Evolutionary conservation across 2,329 filamentous ascomycete species (phyloP).

Genomic region (Stachybotrys echinatus): DNA sequence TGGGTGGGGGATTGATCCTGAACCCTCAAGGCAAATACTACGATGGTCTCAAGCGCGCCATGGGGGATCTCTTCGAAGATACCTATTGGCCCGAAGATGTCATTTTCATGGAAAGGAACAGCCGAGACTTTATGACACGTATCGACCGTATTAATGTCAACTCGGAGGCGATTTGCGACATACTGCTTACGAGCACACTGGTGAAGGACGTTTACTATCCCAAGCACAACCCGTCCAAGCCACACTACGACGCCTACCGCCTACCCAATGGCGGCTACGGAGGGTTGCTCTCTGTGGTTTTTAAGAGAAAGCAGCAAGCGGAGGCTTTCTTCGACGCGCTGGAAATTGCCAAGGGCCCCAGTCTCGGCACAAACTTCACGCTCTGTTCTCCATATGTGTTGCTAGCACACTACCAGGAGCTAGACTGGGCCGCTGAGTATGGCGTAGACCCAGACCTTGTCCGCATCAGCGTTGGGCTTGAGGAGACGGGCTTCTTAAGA

Average conservation of each 20-base stretch:
- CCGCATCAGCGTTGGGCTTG: slow-evolving; percentile 83
- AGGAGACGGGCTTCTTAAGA: slow-evolving; percentile 65
- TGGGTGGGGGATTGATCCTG: slow-evolving; percentile 74
- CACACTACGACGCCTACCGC: slow-evolving; percentile 74
- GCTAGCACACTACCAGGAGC: slow-evolving; percentile 83
- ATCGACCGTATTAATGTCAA: slow-evolving; percentile 83
- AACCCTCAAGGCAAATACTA: slow-evolving; percentile 69
- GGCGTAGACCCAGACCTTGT: slow-evolving; percentile 78
- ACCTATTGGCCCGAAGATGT: slow-evolving; percentile 93
- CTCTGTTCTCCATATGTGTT: slow-evolving; percentile 87
- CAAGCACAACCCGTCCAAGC: slow-evolving; percentile 64
- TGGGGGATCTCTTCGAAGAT: slow-evolving; percentile 69
- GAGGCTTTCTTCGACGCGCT: slow-evolving; percentile 80
- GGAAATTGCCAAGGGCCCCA: slow-evolving; percentile 88
- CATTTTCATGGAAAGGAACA: slow-evolving; percentile 94
- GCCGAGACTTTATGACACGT: slow-evolving; percentile 79
- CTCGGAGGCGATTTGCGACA: slow-evolving; percentile 74
- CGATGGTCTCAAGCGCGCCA: slow-evolving; percentile 57
- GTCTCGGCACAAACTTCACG: slow-evolving; percentile 94
- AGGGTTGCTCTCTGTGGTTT: slow-evolving; percentile 80
- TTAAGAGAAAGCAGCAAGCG: slow-evolving; percentile 65
- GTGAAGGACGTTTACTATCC: slow-evolving; percentile 86
- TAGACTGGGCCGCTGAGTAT: slow-evolving; percentile 82
- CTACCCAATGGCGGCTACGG: slow-evolving; percentile 78
- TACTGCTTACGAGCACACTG: slow-evolving; percentile 53